phyloP scores from a whole-genome alignment of 257 asterid genomes.

The Plantago elongata region DNA sequence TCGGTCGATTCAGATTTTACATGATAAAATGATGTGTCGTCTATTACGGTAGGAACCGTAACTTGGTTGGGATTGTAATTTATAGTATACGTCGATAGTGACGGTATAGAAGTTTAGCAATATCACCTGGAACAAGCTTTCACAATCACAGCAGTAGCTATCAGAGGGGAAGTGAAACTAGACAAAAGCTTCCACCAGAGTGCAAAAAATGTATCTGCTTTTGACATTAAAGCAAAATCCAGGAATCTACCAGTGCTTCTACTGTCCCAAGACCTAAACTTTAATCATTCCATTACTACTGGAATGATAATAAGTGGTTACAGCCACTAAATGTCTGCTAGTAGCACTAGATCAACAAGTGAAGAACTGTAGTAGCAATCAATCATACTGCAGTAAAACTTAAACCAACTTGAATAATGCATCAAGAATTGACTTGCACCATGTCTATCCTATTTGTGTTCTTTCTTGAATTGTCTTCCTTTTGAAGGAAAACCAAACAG shows the following conservation, averaged over 20 bases:
- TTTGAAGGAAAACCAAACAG: slow-evolving; percentile 27
- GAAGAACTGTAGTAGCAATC: background rate
- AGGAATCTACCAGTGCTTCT: slow-evolving; percentile 40
- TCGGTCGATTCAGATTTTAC: too few species aligned
- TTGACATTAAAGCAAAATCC: slow-evolving; percentile 42
- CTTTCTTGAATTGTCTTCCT: slow-evolving; percentile 29
- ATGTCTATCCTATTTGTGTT: slow-evolving; percentile 35
- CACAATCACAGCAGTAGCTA: slow-evolving; percentile 32
- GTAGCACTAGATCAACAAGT: background rate
- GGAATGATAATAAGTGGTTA: slow-evolving; percentile 30
- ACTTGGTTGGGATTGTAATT: too few species aligned
- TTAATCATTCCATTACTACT: slow-evolving; percentile 32
- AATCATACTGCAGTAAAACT: slow-evolving; percentile 24
- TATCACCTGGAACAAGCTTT: slow-evolving; percentile 3
- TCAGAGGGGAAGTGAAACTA: slow-evolving; percentile 32
- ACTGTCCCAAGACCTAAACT: slow-evolving; percentile 23
- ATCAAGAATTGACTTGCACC: slow-evolving; percentile 28
- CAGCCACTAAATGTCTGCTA: slow-evolving; percentile 14
- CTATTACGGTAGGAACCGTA: too few species aligned
- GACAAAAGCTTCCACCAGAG: slow-evolving; percentile 45
- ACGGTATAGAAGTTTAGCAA: too few species aligned
- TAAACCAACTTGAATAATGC: background rate
- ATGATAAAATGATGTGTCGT: too few species aligned
- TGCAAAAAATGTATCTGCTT: slow-evolving; percentile 28
- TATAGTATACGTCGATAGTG: too few species aligned